A percentile compares a stretch with the other conserved stretches of the same genome.
These are phyloP conservation scores for Microascus cirrosus DNA, from an alignment of 2,329 filamentous ascomycete genomes.

Conservation along the genomic window DNA sequence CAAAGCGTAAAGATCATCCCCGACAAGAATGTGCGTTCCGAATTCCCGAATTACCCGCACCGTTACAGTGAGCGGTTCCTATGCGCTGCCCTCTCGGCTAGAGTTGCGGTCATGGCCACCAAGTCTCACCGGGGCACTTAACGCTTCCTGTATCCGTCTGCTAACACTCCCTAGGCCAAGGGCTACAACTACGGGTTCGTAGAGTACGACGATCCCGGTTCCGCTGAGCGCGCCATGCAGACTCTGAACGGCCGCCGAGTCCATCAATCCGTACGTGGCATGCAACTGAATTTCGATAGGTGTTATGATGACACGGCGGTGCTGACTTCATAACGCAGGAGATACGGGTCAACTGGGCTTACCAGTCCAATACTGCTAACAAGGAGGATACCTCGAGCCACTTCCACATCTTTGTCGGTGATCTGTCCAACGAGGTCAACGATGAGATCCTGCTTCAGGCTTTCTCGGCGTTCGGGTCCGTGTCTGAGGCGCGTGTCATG, in stretches of 20 bases:
- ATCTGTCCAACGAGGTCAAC: slow-evolving; percentile 96
- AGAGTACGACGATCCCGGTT: slow-evolving; percentile 95
- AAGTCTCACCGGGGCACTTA: neutral
- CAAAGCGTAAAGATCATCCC: slow-evolving; percentile 99
- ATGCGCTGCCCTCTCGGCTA: neutral
- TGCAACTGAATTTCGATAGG: neutral
- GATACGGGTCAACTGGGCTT: slow-evolving; percentile 99
- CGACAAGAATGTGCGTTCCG: slow-evolving; percentile 84
- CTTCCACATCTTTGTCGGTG: slow-evolving; percentile 98
- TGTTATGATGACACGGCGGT: neutral
- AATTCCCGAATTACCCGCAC: neutral
- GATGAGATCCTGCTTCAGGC: slow-evolving; percentile 89
- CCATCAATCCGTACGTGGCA: slow-evolving; percentile 71
- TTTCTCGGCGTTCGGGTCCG: slow-evolving; percentile 89
- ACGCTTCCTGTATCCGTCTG: neutral
- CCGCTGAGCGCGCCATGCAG: slow-evolving; percentile 93
- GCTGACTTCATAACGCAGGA: slow-evolving; percentile 48
- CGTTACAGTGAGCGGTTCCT: neutral
- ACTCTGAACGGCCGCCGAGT: slow-evolving; percentile 92
- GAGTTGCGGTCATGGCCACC: neutral
- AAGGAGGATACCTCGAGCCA: slow-evolving; percentile 98
- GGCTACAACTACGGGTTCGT: slow-evolving; percentile 99
- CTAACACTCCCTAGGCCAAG: slow-evolving; percentile 51
- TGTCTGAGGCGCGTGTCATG: slow-evolving; percentile 98
- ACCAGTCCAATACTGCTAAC: slow-evolving; percentile 85